Percentiles rank a stretch among this genome's conserved stretches.
phyloP scores from a whole-genome alignment of 2,329 filamentous ascomycete genomes.

The Acrodontium crateriforme region DNA sequence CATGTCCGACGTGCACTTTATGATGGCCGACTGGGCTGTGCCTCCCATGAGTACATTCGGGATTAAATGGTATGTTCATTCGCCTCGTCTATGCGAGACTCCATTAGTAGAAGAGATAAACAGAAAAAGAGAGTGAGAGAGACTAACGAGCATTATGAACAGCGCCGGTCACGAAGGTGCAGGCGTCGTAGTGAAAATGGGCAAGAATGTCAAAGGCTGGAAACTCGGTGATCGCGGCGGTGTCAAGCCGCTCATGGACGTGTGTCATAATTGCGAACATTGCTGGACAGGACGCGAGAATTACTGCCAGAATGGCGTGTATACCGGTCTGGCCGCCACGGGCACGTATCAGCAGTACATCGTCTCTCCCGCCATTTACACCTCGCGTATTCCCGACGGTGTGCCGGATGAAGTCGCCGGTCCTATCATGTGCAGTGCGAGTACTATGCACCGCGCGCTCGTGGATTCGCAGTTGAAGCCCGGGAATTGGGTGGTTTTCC shows the following conservation, averaged over 20 bases:
- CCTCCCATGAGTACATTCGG: conserved; percentile 31
- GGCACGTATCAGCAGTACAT: conserved; percentile 48
- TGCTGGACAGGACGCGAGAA: conserved; percentile 41
- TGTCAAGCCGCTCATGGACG: conserved; percentile 35
- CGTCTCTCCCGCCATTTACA: conserved; percentile 40
- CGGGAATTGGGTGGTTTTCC: conserved; percentile 42
- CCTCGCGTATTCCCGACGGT: conserved; percentile 41
- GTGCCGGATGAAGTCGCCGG: conserved; percentile 42
- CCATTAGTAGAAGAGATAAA: too few species aligned
- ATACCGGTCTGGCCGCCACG: conserved; percentile 31
- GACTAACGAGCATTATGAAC: too few species aligned
- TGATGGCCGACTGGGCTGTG: conserved; percentile 39
- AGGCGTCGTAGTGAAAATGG: conserved; percentile 43
- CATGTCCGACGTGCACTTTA: conserved; percentile 44
- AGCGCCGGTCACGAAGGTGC: conserved; percentile 38
- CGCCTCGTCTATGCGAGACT: too few species aligned
- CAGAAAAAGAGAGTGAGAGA: too few species aligned
- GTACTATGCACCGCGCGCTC: conserved; percentile 44
- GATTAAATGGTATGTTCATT: too few species aligned
- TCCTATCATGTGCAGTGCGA: conserved; percentile 46
- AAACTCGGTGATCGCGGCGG: conserved; percentile 42
- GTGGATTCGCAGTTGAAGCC: conserved; percentile 36
- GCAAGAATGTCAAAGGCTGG: conserved; percentile 38
- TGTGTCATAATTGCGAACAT: conserved; percentile 34
- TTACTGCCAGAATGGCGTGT: conserved; percentile 35